These are phyloP conservation scores for Ustilago nuda DNA, from an alignment of 1,284 basidiomycete species.

Conservation along the genomic window DNA sequence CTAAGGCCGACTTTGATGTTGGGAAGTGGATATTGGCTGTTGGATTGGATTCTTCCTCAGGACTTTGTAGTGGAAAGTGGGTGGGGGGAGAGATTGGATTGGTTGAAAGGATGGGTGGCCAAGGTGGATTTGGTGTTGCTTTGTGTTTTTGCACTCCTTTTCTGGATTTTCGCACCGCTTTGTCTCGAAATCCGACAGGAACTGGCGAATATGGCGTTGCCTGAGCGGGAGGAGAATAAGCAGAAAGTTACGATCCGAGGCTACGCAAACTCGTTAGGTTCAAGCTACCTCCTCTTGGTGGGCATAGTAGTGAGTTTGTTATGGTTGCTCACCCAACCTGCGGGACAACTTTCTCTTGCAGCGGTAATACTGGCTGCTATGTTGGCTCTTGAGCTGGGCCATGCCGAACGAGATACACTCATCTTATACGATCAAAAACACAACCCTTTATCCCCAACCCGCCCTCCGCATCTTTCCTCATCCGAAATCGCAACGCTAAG, in stretches of 20 bases:
- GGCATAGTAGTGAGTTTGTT: constrained; percentile 76
- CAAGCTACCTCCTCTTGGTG: constrained; percentile 86
- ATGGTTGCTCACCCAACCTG: constrained; percentile 80
- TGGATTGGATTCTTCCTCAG: constrained; percentile 50
- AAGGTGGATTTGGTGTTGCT: constrained; percentile 41
- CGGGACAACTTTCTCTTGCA: constrained; percentile 82
- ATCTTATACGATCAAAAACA: constrained; percentile 29
- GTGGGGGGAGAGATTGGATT: constrained; percentile 33
- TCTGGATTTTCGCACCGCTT: constrained; percentile 63
- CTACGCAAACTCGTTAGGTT: constrained; percentile 89
- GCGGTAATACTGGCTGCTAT: constrained; percentile 74
- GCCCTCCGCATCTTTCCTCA: constrained; percentile 16
- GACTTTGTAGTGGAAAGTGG: constrained; percentile 15
- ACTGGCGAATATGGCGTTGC: background rate
- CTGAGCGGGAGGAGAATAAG: constrained; percentile 16
- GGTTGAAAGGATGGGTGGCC: constrained; percentile 49
- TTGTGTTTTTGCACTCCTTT: constrained; percentile 32
- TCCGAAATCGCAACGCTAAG: constrained; percentile 42
- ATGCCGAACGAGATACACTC: constrained; percentile 55
- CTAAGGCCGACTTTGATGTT: constrained; percentile 59
- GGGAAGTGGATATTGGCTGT: constrained; percentile 59
- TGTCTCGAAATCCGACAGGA: constrained; percentile 60
- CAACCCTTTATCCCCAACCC: background rate
- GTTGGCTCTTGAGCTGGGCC: constrained; percentile 56
- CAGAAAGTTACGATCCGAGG: constrained; percentile 78